Percentiles rank a stretch among this genome's conserved stretches.
Evolutionary conservation across 352 stramenopile species (phyloP).

Genomic region (Nannochloropsis limnetica): DNA sequence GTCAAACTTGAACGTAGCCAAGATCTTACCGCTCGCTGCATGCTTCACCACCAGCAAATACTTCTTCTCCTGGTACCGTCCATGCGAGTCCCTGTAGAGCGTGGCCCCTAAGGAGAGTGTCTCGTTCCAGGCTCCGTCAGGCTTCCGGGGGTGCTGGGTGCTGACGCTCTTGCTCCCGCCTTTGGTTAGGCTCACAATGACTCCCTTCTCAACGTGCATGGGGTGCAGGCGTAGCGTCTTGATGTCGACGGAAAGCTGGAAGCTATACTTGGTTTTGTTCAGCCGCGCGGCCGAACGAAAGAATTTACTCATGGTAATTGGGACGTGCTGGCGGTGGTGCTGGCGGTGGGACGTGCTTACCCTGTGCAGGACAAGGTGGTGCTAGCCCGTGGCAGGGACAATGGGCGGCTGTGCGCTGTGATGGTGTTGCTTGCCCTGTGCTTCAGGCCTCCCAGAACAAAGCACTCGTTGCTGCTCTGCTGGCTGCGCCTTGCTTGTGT

Average conservation of each 20-base stretch:
- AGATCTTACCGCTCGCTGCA: not conserved
- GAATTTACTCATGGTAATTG: constrained; percentile 4
- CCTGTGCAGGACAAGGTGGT: not conserved
- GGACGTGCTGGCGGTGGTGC: not conserved
- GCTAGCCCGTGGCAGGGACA: not conserved
- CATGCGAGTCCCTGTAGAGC: not conserved
- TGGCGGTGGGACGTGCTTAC: not conserved
- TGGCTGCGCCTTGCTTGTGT: not conserved
- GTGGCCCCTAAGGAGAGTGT: not conserved
- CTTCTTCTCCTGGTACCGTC: constrained; percentile 34
- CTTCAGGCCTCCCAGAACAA: not conserved
- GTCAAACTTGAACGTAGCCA: constrained; percentile 6
- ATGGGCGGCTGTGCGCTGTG: not conserved
- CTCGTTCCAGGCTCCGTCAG: not conserved
- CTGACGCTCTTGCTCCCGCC: not conserved
- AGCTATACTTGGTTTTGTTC: constrained; percentile 25
- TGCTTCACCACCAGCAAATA: constrained; percentile 29
- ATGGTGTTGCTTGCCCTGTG: not conserved
- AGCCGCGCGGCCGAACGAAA: constrained; percentile 3
- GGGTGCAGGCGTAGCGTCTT: constrained; percentile 3
- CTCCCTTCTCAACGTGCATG: not conserved
- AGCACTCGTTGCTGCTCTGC: not conserved
- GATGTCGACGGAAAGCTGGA: constrained; percentile 11
- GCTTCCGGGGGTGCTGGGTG: not conserved
- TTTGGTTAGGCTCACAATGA: constrained; percentile 17